Percentiles rank a stretch among this genome's conserved stretches.
Evolutionary conservation across 2,329 filamentous ascomycete genomes (phyloP).

Genomic region (Fusarium succisae): DNA sequence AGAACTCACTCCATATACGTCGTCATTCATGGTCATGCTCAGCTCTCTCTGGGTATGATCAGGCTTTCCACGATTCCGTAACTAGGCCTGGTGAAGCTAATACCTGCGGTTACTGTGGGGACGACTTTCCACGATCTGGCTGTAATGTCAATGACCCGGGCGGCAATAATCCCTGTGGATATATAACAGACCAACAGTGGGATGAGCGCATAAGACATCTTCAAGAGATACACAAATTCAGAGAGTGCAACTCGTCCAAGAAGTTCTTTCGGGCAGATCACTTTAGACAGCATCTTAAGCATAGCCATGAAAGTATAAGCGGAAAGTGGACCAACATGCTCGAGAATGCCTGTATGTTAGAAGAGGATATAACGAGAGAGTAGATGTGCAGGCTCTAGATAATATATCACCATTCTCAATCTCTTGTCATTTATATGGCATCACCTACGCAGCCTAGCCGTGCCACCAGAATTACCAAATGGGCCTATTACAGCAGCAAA

Average conservation of each 20-base stretch:
- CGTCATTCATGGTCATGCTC: constrained; percentile 97
- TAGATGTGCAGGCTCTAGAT: too few species aligned
- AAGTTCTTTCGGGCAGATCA: constrained; percentile 68
- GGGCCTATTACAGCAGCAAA: too few species aligned
- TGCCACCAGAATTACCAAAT: too few species aligned
- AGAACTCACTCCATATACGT: constrained; percentile 51
- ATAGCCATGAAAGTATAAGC: constrained; percentile 93
- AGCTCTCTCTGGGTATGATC: constrained; percentile 78
- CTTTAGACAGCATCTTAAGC: constrained; percentile 62
- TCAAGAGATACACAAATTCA: constrained; percentile 91
- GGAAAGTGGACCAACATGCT: constrained; percentile 99
- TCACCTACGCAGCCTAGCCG: too few species aligned
- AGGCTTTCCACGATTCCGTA: constrained; percentile 87
- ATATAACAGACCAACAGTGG: constrained; percentile 84
- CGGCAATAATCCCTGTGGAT: constrained; percentile 50
- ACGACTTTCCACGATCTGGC: constrained; percentile 76
- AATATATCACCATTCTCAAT: too few species aligned
- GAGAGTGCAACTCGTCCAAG: constrained; percentile 96
- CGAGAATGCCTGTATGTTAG: constrained; percentile 95
- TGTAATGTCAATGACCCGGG: constrained; percentile 44
- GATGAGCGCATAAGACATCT: constrained; percentile 85
- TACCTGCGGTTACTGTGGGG: constrained; percentile 92
- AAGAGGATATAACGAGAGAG: constrained; percentile 38
- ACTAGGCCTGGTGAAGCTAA: constrained; percentile 73
- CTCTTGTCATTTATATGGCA: too few species aligned